These are phyloP conservation scores for Lentinula sp. DNA, from an alignment of 768 basidiomycete genomes.

Conservation along the genomic window DNA sequence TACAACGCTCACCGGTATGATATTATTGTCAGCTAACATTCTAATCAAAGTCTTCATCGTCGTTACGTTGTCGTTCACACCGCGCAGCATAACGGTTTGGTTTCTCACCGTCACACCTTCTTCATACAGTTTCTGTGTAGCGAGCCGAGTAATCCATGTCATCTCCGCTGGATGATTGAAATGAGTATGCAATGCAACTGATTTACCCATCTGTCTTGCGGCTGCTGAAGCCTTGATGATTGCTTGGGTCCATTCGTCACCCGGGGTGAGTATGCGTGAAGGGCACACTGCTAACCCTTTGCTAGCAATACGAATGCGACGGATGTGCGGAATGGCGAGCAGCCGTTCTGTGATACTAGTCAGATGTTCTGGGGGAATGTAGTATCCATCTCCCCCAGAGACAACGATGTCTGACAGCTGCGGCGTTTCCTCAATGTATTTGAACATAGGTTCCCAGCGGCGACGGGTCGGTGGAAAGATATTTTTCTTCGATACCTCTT, in stretches of 20 bases:
- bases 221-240: conserved; percentile 10
- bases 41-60: background rate
- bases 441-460: background rate
- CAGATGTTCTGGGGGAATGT: background rate
- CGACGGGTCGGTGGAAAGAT: background rate
- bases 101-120: background rate
- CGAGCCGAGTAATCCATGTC: conserved; percentile 12
- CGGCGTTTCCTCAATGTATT: background rate
- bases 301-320: background rate
- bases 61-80: background rate
- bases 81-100: background rate
- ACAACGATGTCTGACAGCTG: background rate
- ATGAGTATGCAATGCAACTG: conserved; percentile 14
- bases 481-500: background rate
- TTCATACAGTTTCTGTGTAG: background rate
- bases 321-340: background rate
- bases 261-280: background rate
- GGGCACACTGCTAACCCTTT: background rate
- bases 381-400: background rate
- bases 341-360: background rate
- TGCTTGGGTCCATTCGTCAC: conserved; percentile 6
- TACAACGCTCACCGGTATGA: background rate
- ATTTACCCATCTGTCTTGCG: conserved; percentile 12
- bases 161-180: conserved; percentile 16
- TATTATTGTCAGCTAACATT: background rate